Conservation (phyloP, 1,284 basidiomycete genomes). For the Moesziomyces sp. region DNA sequence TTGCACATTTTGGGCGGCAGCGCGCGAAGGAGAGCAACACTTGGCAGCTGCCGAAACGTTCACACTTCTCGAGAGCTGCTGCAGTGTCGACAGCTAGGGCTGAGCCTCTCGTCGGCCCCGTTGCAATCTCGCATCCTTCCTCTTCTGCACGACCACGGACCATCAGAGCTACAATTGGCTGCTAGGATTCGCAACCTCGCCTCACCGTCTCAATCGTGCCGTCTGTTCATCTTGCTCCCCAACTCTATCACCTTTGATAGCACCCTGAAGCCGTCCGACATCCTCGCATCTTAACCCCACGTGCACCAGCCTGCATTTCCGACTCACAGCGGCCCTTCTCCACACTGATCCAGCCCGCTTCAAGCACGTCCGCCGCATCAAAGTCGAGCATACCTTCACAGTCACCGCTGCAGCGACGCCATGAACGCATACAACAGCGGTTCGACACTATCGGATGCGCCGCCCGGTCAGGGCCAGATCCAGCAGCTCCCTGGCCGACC, state of each 20-base stretch:
- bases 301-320: neutral
- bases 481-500: conserved; percentile 47
- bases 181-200: neutral
- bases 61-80: neutral
- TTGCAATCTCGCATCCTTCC: neutral
- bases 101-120: no score
- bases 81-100: neutral
- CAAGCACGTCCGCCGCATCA: no score
- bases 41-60: neutral
- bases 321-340: neutral
- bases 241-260: no score
- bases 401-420: neutral
- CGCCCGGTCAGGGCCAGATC: conserved; percentile 45
- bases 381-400: neutral
- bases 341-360: neutral
- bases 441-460: conserved; percentile 45
- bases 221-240: no score
- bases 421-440: conserved; percentile 49
- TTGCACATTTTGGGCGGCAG: neutral
- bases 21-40: neutral
- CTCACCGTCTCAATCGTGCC: no score
- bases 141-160: neutral
- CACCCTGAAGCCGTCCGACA: no score
- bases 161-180: neutral
- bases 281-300: neutral